Evolutionary conservation across 2,329 filamentous ascomycete species (phyloP), one percentile per base, ranked within the genome.

Genomic region (Claviceps monticola): DNA sequence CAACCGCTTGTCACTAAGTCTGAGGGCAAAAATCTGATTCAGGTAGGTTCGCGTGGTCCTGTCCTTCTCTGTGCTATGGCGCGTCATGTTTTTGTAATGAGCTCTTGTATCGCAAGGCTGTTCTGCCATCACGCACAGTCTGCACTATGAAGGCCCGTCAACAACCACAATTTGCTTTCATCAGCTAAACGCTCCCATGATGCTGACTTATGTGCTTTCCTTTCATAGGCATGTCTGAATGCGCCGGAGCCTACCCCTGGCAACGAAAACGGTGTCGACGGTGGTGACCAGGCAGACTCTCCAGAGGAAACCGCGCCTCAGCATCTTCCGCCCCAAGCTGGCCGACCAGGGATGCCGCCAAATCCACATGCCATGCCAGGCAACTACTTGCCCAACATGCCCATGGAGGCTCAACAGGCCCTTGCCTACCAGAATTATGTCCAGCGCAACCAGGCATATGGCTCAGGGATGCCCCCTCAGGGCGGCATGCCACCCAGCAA

Each of bases 11-110:
- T 97, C 60, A 98, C 93, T 57, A 97, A 97, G 75, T 86, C 93
- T 17, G 93, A 97, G 72, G 93, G 93, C 73, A 98, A 98, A 80
- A 98, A 98, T 68, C 75, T 98, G 58, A 97, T 98, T 60, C 93
- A 98, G 83, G 93, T 96, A 54, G 23, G 49, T 49, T 8, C 8
- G 7, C 26, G 26, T 29, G 26, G 26, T 11, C 8, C 26, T 29
- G 26, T 29, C 8, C 26, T 9, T 9, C 2, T 8, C 26, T 29
- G 26, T 11, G 26, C 26, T 29, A 8, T 29, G 26, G 26, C 26
- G 26, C 8, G 26, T 29, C 26, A 29, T 29, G 8, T 9, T 11
- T 29, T 9, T 3, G 26, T 29, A 29, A 29, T 29, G 26, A 29
- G 8, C 26, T 4, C 8, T 29, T 8, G 21, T 29, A 29, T 29